phyloP scores from a whole-genome alignment of 768 basidiomycete species.

The Tubosaeta brunneosetosa region DNA sequence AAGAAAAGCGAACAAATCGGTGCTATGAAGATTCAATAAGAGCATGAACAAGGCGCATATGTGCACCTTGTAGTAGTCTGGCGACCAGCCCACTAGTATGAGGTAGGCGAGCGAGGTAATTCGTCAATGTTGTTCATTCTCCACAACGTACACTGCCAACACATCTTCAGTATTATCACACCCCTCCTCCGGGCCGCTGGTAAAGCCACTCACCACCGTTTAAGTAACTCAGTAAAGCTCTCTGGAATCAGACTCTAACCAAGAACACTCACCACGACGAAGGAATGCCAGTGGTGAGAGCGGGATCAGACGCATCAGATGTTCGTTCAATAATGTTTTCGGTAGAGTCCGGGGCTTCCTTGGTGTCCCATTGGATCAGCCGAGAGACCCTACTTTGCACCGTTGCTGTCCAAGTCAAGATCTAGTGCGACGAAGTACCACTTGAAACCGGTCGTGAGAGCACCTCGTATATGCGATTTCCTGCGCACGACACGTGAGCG shows the following conservation, averaged over 20 bases:
- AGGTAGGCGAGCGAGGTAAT: too few relatives aligned
- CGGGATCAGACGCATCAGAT: background rate
- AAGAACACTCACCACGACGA: background rate
- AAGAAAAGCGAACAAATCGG: too few relatives aligned
- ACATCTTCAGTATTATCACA: too few relatives aligned
- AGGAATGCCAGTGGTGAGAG: background rate
- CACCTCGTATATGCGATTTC: background rate
- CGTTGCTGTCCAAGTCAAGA: background rate
- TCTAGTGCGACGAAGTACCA: background rate
- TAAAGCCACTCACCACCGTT: background rate
- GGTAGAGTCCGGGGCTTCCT: background rate
- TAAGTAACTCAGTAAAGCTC: background rate
- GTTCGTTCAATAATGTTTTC: background rate
- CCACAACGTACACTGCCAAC: too few relatives aligned
- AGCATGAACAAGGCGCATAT: too few relatives aligned
- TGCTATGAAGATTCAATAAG: too few relatives aligned
- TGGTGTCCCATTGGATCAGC: background rate
- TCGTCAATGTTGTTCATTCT: too few relatives aligned
- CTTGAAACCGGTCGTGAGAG: background rate
- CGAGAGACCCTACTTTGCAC: background rate
- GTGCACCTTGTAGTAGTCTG: too few relatives aligned
- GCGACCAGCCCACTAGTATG: too few relatives aligned
- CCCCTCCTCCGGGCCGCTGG: background rate
- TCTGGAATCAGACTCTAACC: background rate
- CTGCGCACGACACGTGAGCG: background rate